A percentile compares a stretch with the other conserved stretches of the same genome.
These are phyloP conservation scores for Baorangia bicolor DNA, from an alignment of 768 basidiomycete genomes.

Conservation along the genomic window DNA sequence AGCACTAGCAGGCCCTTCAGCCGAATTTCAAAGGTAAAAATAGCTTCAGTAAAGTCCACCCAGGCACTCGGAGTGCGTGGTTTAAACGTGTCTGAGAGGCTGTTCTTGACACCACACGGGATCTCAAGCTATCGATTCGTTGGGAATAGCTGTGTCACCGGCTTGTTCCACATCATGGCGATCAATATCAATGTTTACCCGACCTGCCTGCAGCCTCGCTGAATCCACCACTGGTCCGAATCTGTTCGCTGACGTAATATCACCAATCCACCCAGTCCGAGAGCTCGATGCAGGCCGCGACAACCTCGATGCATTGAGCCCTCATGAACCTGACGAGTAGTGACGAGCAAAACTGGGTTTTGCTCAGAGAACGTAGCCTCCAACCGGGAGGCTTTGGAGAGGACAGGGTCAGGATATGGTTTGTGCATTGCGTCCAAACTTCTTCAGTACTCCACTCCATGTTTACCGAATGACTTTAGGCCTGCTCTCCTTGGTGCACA, in stretches of 20 bases:
- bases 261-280: not conserved
- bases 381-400: slow-evolving; percentile 63
- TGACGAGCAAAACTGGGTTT: slow-evolving; percentile 43
- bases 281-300: not conserved
- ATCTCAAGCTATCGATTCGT: not conserved
- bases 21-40: not conserved
- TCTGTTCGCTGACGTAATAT: slow-evolving; percentile 22
- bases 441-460: slow-evolving; percentile 4
- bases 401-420: slow-evolving; percentile 59
- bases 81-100: not conserved
- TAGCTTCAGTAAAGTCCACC: too few species aligned
- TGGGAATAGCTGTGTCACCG: too few species aligned
- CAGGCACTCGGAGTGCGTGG: not conserved
- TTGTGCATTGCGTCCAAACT: slow-evolving; percentile 19
- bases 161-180: too few species aligned
- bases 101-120: not conserved
- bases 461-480: slow-evolving; percentile 24
- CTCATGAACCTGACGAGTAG: slow-evolving; percentile 22
- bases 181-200: too few species aligned
- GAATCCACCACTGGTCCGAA: too few species aligned
- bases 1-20: too few species aligned
- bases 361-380: slow-evolving; percentile 47
- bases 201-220: too few species aligned
- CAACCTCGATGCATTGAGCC: slow-evolving; percentile 11
- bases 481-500: slow-evolving; percentile 34